phyloP scores from a whole-genome alignment of 2,329 filamentous ascomycete species.

The Chrysosphaeria jannelii region DNA sequence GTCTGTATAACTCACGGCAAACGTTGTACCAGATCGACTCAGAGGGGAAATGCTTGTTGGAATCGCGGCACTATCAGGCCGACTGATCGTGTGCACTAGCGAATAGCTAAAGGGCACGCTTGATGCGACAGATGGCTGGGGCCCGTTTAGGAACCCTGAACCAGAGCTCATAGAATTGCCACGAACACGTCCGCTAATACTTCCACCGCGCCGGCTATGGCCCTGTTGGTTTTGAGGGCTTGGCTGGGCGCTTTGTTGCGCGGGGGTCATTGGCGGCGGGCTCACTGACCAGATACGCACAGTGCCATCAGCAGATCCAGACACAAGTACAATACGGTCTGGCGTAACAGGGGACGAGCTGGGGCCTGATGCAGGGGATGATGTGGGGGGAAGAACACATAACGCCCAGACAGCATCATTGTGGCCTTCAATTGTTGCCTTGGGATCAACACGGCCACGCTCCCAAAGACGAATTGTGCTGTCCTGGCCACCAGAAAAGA shows the following conservation, averaged over 20 bases:
- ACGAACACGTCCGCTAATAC: slow-evolving; percentile 41
- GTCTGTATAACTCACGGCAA: slow-evolving; percentile 80
- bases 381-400: slow-evolving; percentile 61
- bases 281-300: slow-evolving; percentile 89
- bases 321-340: slow-evolving; percentile 71
- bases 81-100: slow-evolving; percentile 59
- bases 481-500: slow-evolving; percentile 92
- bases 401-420: slow-evolving; percentile 91
- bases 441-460: slow-evolving; percentile 73
- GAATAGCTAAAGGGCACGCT: slow-evolving; percentile 68
- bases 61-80: slow-evolving; percentile 34
- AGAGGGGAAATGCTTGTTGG: slow-evolving; percentile 84
- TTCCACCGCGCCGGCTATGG: slow-evolving; percentile 23
- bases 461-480: slow-evolving; percentile 88
- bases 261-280: slow-evolving; percentile 47
- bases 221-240: too few relatives aligned
- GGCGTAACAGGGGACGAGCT: too few relatives aligned
- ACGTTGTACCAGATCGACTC: slow-evolving; percentile 54
- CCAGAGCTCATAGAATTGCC: slow-evolving; percentile 87
- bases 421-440: slow-evolving; percentile 78
- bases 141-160: slow-evolving; percentile 68
- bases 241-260: slow-evolving; percentile 5
- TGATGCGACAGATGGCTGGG: slow-evolving; percentile 65
- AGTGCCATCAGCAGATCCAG: slow-evolving; percentile 68
- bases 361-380: slow-evolving; percentile 37